phyloP scores from a whole-genome alignment of 1,139 yeast genomes.

The Kodamaea ohmeri region DNA sequence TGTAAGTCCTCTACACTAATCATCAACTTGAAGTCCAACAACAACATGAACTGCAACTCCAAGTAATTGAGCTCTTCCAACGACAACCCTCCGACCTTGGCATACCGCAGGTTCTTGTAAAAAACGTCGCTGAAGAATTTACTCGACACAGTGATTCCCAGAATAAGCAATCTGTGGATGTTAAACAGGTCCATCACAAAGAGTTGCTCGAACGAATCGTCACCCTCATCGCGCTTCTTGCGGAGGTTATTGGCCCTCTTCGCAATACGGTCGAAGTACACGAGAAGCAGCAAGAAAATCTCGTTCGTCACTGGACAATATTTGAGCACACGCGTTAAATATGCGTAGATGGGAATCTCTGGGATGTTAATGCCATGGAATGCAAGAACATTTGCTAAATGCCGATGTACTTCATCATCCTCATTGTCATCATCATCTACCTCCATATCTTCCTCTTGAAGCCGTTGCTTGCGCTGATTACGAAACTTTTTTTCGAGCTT shows the following conservation, averaged over 20 bases:
- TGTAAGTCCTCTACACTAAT: conserved; percentile 89
- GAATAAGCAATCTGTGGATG: conserved; percentile 87
- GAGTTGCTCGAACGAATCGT: conserved; percentile 45
- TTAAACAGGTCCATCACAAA: conserved; percentile 96
- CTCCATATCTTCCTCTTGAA: conserved; percentile 16
- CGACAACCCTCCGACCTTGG: conserved; percentile 96
- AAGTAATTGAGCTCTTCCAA: conserved; percentile 89
- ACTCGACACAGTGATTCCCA: conserved; percentile 96
- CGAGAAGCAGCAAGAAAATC: conserved; percentile 83
- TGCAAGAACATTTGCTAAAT: conserved; percentile 75
- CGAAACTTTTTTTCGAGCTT: conserved; percentile 37
- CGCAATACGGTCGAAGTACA: conserved; percentile 92
- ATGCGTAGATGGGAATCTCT: conserved; percentile 86
- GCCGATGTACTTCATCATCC: conserved; percentile 50
- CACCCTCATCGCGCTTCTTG: conserved; percentile 19
- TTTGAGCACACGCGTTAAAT: conserved; percentile 82
- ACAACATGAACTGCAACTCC: conserved; percentile 81
- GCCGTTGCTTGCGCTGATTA: conserved; percentile 21
- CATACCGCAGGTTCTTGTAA: conserved; percentile 92
- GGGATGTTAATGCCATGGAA: conserved; percentile 97
- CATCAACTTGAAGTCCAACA: conserved; percentile 84
- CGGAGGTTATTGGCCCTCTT: conserved; percentile 69
- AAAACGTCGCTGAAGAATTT: conserved; percentile 95
- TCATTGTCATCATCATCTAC: conserved; percentile 14
- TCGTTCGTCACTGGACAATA: conserved; percentile 98